phyloP scores from a whole-genome alignment of 2,329 filamentous ascomycete genomes.

The Bisporella sp. region DNA sequence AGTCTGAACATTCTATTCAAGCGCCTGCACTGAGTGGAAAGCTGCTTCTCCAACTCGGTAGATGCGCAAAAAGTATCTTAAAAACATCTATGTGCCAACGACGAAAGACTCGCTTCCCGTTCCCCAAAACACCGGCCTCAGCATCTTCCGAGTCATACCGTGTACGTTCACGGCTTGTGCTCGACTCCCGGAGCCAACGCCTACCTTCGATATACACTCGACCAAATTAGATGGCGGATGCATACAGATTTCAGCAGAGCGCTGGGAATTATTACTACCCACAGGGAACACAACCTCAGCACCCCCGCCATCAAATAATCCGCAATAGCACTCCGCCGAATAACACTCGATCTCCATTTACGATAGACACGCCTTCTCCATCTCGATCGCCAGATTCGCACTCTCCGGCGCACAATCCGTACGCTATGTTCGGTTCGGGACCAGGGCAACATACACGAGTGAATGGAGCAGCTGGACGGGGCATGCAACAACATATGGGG shows the following conservation, averaged over 20 bases:
- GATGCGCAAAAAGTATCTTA: slow-evolving; percentile 18
- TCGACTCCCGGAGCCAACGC: slow-evolving; percentile 18
- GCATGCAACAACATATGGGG: slow-evolving; percentile 38
- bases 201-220: slow-evolving; percentile 15
- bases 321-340: slow-evolving; percentile 36
- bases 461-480: slow-evolving; percentile 58
- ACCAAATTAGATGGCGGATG: slow-evolving; percentile 59
- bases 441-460: slow-evolving; percentile 70
- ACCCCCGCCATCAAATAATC: slow-evolving; percentile 38
- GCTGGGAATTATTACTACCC: slow-evolving; percentile 52
- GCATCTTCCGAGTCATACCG: slow-evolving; percentile 4
- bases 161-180: slow-evolving; percentile 14
- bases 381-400: slow-evolving; percentile 46
- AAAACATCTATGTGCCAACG: slow-evolving; percentile 28
- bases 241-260: slow-evolving; percentile 55
- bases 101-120: slow-evolving; percentile 24
- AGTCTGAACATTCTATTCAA: too few relatives aligned
- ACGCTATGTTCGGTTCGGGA: slow-evolving; percentile 63
- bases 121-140: slow-evolving; percentile 23
- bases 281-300: slow-evolving; percentile 31
- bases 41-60: slow-evolving; percentile 15
- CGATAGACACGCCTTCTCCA: slow-evolving; percentile 44
- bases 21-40: too few relatives aligned
- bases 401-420: slow-evolving; percentile 25
- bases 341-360: slow-evolving; percentile 32